Evolutionary conservation across 2,329 filamentous ascomycete genomes (phyloP), one percentile per base, ranked within the genome.

Genomic region (Zasmidium cellare): DNA sequence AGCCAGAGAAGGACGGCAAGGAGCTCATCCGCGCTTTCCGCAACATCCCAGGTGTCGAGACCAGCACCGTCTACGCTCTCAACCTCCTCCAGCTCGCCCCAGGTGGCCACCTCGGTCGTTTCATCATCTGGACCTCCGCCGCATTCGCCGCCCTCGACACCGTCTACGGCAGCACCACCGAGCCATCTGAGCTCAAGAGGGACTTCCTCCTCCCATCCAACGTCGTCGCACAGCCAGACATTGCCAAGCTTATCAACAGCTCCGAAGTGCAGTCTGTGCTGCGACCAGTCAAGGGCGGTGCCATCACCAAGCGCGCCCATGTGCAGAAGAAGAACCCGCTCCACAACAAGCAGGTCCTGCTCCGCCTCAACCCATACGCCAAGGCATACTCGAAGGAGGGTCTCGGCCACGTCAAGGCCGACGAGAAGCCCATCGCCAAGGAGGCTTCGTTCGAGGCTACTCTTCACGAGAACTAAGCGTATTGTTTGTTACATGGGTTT

Each of bases 261-360:
- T 92, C 91, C 75, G 94, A 99, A 84, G 89, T 97, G 79, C 94
- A 99, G 88, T 90, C 88, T 80, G 93, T 96, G 60, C 87, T 99
- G 75, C 88, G 90, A 72, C 91, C 89, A 63, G 91, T 92, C 79
- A 94, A 92, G 85, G 94, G 94, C 72, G 87, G 89, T 71, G 87
- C 91, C 75, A 81, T 87, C 76, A 96, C 92, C 80, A 97, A 97
- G 87, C 91, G 94, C 76, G 82, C 84, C 70, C 82, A 85, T 75
- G 91, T 96, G 70, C 93, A 97, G 87, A 99, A 99, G 92, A 97
- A 97, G 92, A 99, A 99, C 87, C 94, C 94, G 75, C 92, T 99
- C 71, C 85, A 84, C 82, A 99, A 99, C 90, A 96, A 92, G 87
- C 94, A 97, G 86, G 89, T 99, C 70, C 87, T 97, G 81, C 90